phyloP scores from a whole-genome alignment of 495 filamentous ascomycete species.

The Lepidopterella palustris region DNA sequence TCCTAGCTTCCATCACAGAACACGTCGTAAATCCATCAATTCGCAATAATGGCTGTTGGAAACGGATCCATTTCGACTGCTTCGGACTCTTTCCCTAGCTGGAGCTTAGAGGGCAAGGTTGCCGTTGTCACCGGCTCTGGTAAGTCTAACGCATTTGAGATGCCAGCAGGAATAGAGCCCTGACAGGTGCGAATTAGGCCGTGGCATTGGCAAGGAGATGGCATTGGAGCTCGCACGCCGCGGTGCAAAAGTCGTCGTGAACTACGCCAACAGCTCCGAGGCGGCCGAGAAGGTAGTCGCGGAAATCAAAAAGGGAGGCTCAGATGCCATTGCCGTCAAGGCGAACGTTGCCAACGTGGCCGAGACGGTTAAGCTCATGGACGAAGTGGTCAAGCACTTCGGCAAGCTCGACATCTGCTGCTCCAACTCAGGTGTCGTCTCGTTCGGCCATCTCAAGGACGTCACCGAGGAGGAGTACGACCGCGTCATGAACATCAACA shows the following conservation, averaged over 20 bases:
- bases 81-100: constrained; percentile 22
- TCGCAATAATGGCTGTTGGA: constrained; percentile 19
- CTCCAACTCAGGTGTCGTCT: constrained; percentile 51
- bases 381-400: constrained; percentile 40
- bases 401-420: constrained; percentile 45
- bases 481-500: constrained; percentile 51
- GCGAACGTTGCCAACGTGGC: constrained; percentile 46
- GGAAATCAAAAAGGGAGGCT: constrained; percentile 41
- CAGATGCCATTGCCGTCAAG: constrained; percentile 45
- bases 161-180: background rate
- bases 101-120: constrained; percentile 42
- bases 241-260: constrained; percentile 44
- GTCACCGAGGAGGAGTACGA: constrained; percentile 50
- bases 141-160: constrained; percentile 17
- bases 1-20: background rate
- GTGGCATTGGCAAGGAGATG: constrained; percentile 42
- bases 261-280: constrained; percentile 42
- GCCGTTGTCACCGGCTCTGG: constrained; percentile 42
- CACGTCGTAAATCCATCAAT: constrained; percentile 4
- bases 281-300: constrained; percentile 44
- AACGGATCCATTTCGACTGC: constrained; percentile 11
- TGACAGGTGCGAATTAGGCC: constrained; percentile 26
- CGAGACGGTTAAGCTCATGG: constrained; percentile 43
- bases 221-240: constrained; percentile 40
- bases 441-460: constrained; percentile 44